Evolutionary conservation across 2,329 filamentous ascomycete species (phyloP).

Genomic region (Sarocladium strictum): DNA sequence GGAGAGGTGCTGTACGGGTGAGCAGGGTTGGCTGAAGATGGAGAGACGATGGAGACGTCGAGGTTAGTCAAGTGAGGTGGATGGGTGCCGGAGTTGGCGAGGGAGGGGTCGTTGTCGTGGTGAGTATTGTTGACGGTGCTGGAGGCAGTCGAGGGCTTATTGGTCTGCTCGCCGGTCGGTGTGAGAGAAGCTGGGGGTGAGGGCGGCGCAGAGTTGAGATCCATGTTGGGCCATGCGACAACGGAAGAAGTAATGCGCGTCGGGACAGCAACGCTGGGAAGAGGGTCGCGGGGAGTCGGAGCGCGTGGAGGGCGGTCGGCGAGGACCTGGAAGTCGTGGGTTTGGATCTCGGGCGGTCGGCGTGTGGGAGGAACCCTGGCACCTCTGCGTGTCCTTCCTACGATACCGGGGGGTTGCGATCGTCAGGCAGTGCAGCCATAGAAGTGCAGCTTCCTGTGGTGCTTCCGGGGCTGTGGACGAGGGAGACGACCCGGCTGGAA

Average conservation of each 20-base stretch:
- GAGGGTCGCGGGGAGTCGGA: background rate
- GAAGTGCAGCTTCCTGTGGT: background rate
- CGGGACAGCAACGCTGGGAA: background rate
- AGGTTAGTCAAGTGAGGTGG: background rate
- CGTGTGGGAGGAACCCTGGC: background rate
- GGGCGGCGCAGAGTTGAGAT: background rate
- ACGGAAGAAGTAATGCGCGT: background rate
- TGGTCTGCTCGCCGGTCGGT: background rate
- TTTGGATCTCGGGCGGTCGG: background rate
- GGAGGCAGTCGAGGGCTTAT: background rate
- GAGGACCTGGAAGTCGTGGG: background rate
- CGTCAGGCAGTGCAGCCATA: background rate
- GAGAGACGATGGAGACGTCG: background rate
- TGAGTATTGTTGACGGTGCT: background rate
- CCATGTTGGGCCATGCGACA: conserved; percentile 7
- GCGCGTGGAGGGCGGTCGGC: background rate
- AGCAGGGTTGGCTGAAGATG: background rate
- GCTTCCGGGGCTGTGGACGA: background rate
- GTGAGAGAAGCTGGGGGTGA: conserved; percentile 4
- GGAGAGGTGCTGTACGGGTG: conserved; percentile 15
- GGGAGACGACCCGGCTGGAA: background rate
- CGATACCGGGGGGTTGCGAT: background rate
- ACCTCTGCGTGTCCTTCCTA: background rate
- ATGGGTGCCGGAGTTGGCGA: background rate
- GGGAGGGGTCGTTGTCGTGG: conserved; percentile 5